These are phyloP conservation scores for Ambrosia artemisiifolia DNA, from an alignment of 129 eudicot species.

Conservation along the genomic window DNA sequence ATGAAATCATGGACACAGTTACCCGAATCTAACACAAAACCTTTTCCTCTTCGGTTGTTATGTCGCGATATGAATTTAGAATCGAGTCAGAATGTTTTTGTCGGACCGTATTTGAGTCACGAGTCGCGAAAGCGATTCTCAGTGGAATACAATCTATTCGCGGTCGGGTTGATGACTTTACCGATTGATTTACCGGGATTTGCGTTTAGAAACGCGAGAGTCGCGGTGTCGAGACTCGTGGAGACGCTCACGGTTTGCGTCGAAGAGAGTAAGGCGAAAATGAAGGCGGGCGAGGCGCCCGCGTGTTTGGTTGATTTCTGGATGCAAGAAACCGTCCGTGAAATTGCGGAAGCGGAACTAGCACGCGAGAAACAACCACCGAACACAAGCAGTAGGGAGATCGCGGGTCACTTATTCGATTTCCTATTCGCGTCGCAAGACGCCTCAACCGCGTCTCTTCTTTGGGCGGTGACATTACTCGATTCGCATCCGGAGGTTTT, in stretches of 20 bases:
- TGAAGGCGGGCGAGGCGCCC: slow-evolving; percentile 48
- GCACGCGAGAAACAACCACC: slow-evolving; percentile 33
- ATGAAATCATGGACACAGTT: slow-evolving; percentile 40
- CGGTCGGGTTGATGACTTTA: slow-evolving; percentile 62
- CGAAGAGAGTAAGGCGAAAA: slow-evolving; percentile 46
- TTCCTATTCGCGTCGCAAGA: slow-evolving; percentile 83
- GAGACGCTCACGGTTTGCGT: slow-evolving; percentile 58
- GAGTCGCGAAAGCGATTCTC: slow-evolving; percentile 47
- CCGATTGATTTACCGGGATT: slow-evolving; percentile 78
- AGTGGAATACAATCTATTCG: slow-evolving; percentile 62
- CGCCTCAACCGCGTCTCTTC: slow-evolving; percentile 81
- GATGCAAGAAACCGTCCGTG: slow-evolving; percentile 70
- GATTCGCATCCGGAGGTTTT: slow-evolving; percentile 68
- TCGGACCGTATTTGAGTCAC: slow-evolving; percentile 53
- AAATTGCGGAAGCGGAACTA: slow-evolving; percentile 28
- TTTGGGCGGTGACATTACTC: slow-evolving; percentile 72
- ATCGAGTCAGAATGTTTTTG: slow-evolving; percentile 80
- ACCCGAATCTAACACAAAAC: neutral
- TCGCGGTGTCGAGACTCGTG: slow-evolving; percentile 57
- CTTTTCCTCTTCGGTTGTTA: slow-evolving; percentile 53
- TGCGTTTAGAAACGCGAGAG: slow-evolving; percentile 66
- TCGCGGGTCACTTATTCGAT: slow-evolving; percentile 74
- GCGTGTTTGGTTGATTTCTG: slow-evolving; percentile 71
- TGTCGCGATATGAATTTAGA: slow-evolving; percentile 83
- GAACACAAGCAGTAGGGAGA: slow-evolving; percentile 29